A percentile compares a stretch with the other conserved stretches of the same genome.
Evolutionary conservation across 306 rosid species (phyloP).

Genomic region (Lagenaria siceraria): DNA sequence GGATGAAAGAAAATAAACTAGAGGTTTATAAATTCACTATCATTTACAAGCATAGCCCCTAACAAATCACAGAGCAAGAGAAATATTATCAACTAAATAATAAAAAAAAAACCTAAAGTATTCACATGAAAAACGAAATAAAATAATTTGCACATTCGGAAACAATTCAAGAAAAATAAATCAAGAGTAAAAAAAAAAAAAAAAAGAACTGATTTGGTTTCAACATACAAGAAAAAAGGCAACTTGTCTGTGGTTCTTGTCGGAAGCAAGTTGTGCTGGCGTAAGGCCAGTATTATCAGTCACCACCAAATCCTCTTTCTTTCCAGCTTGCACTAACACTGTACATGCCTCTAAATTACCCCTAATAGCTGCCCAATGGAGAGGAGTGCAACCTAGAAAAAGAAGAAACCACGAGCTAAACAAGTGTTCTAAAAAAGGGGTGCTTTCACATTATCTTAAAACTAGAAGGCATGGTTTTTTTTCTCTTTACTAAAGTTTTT

Average conservation of each 20-base stretch:
- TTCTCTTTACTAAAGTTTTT: background rate
- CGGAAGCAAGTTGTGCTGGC: conserved; percentile 95
- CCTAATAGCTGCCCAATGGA: conserved; percentile 97
- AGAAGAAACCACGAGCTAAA: background rate
- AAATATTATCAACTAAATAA: background rate
- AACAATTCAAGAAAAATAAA: background rate
- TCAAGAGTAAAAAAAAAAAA: background rate
- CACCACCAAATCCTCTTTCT: conserved; percentile 83
- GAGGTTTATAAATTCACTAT: background rate
- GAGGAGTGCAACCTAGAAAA: conserved; percentile 82
- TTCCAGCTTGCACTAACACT: conserved; percentile 94
- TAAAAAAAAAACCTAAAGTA: background rate
- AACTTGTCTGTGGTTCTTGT: conserved; percentile 95
- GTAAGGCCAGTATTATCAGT: conserved; percentile 96
- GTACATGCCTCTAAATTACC: conserved; percentile 98
- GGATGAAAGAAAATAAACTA: background rate
- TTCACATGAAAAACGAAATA: background rate
- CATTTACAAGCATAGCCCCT: background rate
- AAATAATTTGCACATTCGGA: background rate
- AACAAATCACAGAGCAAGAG: background rate
- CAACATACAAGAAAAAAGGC: conserved; percentile 98
- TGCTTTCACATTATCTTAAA: background rate
- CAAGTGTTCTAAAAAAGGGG: background rate
- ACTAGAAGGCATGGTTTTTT: background rate
- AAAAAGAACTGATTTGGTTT: conserved; percentile 21